Conservation (phyloP, 2,329 filamentous ascomycete genomes). For the Phyllosticta paracitricarpa region DNA sequence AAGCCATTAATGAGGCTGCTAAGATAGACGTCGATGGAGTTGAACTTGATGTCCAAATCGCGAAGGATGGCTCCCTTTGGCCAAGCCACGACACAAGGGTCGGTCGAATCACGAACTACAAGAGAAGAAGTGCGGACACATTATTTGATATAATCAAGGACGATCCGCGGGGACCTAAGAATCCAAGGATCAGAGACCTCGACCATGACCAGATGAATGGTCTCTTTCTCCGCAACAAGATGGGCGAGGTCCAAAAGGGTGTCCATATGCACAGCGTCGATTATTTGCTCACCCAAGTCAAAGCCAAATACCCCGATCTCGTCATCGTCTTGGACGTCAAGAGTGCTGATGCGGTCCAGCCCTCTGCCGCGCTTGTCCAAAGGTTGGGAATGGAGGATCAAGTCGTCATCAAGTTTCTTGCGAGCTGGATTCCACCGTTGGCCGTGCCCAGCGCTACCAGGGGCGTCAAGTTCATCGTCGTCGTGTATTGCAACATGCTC, state of each 20-base stretch:
- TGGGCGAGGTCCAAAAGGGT: neutral
- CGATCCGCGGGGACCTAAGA: neutral
- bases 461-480: neutral
- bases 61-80: neutral
- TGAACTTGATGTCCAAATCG: neutral
- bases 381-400: neutral
- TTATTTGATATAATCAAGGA: neutral
- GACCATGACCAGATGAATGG: neutral
- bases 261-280: neutral
- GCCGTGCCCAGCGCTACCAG: neutral
- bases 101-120: neutral
- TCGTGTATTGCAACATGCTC: neutral
- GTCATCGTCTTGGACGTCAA: neutral
- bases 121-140: neutral
- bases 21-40: neutral
- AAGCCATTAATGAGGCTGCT: neutral
- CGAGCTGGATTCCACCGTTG: neutral
- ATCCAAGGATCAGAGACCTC: neutral
- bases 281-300: neutral
- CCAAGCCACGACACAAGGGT: neutral
- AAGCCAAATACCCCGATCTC: neutral
- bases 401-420: neutral
- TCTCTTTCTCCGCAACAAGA: neutral
- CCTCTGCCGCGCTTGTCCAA: neutral
- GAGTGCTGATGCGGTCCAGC: neutral